Conservation (phyloP, 345 rosid species). For the Combretum micranthum region DNA sequence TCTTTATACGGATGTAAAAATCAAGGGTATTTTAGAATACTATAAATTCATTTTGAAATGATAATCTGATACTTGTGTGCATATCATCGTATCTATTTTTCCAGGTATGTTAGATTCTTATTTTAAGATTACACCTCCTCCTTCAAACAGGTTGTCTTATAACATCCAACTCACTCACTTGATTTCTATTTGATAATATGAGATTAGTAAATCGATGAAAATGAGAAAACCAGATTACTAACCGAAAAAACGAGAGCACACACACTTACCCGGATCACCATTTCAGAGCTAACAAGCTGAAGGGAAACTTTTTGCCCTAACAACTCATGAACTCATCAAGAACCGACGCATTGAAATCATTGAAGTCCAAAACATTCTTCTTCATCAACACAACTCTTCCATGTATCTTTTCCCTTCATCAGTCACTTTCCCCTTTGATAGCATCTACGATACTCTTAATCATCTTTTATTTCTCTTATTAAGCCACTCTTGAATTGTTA, state of each 20-base stretch:
- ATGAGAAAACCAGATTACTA: neutral
- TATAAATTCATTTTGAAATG: too few species aligned
- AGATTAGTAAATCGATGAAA: neutral
- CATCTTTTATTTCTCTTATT: neutral
- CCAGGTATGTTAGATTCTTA: neutral
- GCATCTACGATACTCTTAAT: neutral
- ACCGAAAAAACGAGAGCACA: neutral
- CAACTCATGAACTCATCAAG: slow-evolving; percentile 64
- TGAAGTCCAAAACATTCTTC: slow-evolving; percentile 81
- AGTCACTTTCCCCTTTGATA: neutral
- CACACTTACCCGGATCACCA: slow-evolving; percentile 28
- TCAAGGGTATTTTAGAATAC: too few species aligned
- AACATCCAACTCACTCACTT: too few species aligned
- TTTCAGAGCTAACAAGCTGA: slow-evolving; percentile 65
- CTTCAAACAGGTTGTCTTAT: too few species aligned
- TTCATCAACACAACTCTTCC: slow-evolving; percentile 83
- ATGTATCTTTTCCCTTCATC: neutral
- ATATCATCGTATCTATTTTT: too few species aligned
- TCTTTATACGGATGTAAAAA: too few species aligned
- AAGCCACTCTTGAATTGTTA: neutral
- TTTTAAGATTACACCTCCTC: neutral
- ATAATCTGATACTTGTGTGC: too few species aligned
- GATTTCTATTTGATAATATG: neutral
- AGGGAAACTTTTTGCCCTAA: slow-evolving; percentile 53
- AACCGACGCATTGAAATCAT: slow-evolving; percentile 56